phyloP scores from a whole-genome alignment of 768 basidiomycete species.

The Daedaleopsis sinensis region DNA sequence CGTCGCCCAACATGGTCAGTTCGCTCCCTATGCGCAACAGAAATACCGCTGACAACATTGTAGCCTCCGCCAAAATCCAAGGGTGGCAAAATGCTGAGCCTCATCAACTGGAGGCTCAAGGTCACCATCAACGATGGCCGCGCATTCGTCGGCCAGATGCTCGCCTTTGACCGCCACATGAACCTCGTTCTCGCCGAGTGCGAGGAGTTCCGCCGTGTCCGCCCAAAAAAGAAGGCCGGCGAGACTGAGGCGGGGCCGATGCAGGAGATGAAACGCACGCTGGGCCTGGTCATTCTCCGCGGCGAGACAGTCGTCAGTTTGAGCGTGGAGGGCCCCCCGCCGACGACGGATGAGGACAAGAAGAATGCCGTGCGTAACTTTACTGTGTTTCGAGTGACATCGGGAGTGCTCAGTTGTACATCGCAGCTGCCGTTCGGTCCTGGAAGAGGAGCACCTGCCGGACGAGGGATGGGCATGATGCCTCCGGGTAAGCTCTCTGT shows the following conservation, averaged over 20 bases:
- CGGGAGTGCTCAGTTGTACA: conserved; percentile 17
- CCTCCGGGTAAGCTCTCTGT: conserved; percentile 62
- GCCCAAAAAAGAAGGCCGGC: conserved; percentile 89
- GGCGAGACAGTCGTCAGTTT: conserved; percentile 97
- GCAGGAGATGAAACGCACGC: conserved; percentile 94
- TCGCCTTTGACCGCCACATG: conserved; percentile 99
- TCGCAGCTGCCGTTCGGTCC: conserved; percentile 81
- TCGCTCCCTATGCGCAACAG: not conserved
- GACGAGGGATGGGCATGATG: conserved; percentile 96
- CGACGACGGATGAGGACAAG: conserved; percentile 87
- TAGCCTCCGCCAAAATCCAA: conserved; percentile 96
- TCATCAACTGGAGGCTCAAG: conserved; percentile 97
- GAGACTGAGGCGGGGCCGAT: conserved; percentile 70
- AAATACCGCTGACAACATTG: not conserved
- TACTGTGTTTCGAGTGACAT: conserved; percentile 10
- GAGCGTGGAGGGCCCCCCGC: conserved; percentile 94
- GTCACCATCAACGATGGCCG: conserved; percentile 98
- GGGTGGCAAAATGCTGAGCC: conserved; percentile 96
- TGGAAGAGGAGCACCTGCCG: conserved; percentile 94
- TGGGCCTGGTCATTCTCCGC: conserved; percentile 95
- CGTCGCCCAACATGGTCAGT: conserved; percentile 57
- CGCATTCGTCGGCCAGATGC: conserved; percentile 95
- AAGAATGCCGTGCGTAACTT: conserved; percentile 65
- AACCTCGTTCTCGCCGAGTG: conserved; percentile 98
- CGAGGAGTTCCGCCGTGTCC: conserved; percentile 93